Evolutionary conservation across 2,329 filamentous ascomycete genomes (phyloP).

Genomic region (Calonectria montana): DNA sequence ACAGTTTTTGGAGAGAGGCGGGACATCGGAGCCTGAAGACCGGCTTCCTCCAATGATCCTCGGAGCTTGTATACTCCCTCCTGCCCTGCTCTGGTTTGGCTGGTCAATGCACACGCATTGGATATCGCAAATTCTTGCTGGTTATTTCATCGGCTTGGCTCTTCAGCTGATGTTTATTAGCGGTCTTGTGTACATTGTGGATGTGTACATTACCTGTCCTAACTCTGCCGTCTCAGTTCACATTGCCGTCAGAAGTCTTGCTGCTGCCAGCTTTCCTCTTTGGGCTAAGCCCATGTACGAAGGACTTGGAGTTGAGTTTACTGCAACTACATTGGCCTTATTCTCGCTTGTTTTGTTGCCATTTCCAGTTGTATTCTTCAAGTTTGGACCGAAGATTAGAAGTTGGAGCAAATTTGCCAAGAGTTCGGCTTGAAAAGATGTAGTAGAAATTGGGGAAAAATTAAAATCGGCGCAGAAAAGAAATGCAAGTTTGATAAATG

Average conservation of each 20-base stretch:
- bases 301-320: slow-evolving; percentile 3
- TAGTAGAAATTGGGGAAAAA: background rate
- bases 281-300: slow-evolving; percentile 17
- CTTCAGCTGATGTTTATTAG: slow-evolving; percentile 15
- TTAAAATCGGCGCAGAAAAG: background rate
- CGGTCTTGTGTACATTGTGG: slow-evolving; percentile 10
- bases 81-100: slow-evolving; percentile 6
- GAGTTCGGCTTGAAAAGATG: background rate
- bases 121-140: slow-evolving; percentile 1
- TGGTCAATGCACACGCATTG: slow-evolving; percentile 11
- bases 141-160: background rate
- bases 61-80: slow-evolving; percentile 6
- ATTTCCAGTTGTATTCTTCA: slow-evolving; percentile 9
- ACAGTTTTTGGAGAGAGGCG: background rate
- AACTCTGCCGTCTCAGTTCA: slow-evolving; percentile 13
- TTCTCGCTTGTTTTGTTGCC: background rate
- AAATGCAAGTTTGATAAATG: background rate
- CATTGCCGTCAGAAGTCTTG: slow-evolving; percentile 4
- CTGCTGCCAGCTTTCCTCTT: slow-evolving; percentile 6
- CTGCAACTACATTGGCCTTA: background rate
- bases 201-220: slow-evolving; percentile 10
- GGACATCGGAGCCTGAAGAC: background rate
- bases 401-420: slow-evolving; percentile 13
- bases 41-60: slow-evolving; percentile 6
- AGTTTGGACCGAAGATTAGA: slow-evolving; percentile 5